Evolutionary conservation across 2,329 filamentous ascomycete genomes (phyloP), one percentile per base, ranked within the genome.

Genomic region (Clonostachys chloroleuca): DNA sequence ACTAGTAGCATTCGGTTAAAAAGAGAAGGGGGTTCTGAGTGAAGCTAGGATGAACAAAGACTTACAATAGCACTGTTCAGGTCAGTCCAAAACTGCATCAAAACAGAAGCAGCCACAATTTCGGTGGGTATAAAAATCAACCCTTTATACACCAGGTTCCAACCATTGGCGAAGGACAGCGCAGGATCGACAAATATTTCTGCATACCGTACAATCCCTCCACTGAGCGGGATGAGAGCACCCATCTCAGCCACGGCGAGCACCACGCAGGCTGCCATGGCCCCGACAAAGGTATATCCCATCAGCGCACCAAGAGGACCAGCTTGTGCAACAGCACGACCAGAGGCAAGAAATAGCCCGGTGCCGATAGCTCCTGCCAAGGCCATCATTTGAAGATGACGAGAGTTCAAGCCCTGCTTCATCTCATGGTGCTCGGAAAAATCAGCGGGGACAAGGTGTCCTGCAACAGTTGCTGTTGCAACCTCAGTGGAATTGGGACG

Each of bases 301-400:
- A 91, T 89, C 35, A 91, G 62, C 43, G 89, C 65, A 0, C 84
- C 82, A 0, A 84, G 86, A 13, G 87, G 87, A 0, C 87, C 87
- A 47, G 85, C 86, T 37, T 74, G 78, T 12, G 78, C 72, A 18
- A 91, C 68, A 0, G 87, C 87, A 42, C 83, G 80, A 35, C 87
- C 87, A 3, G 84, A 78, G 14, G 86, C 87, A 47, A 90, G 82
- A 5, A 91, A 74, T 36, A 90, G 69, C 17, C 87, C 86, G 5
- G 87, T 85, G 0, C 87, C 87, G 50, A 77, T 81, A 67, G 73
- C 84, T 56, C 69, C 81, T 53, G 75, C 84, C 53, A 82, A 61
- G 6, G 78, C 78, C 77, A 82, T 80, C 76, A 88, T 86, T 49
- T 74, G 79, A 10, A 87, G 62, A 60, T 87, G 82, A 8, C 82